These are phyloP conservation scores for Corylus avellana DNA, from an alignment of 306 rosid species.

Conservation along the genomic window DNA sequence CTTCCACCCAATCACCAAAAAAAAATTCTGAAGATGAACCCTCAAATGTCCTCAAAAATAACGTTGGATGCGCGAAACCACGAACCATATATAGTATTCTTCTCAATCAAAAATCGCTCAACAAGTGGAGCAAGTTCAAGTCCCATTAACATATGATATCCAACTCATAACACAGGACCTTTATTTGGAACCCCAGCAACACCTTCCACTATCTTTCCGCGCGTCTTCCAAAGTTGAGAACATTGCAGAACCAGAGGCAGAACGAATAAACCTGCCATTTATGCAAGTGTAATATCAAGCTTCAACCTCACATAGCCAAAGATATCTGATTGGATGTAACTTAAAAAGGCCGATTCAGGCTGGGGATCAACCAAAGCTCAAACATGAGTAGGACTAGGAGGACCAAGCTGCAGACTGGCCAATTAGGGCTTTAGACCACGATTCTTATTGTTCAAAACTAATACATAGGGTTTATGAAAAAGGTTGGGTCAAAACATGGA, in stretches of 20 bases:
- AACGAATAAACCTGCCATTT: slow-evolving; percentile 51
- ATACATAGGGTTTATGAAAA: neutral
- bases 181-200: slow-evolving; percentile 84
- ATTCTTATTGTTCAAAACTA: neutral
- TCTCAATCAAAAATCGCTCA: slow-evolving; percentile 63
- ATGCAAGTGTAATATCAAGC: slow-evolving; percentile 25
- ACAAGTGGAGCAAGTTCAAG: slow-evolving; percentile 51
- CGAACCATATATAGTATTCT: slow-evolving; percentile 54
- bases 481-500: neutral
- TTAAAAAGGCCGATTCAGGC: slow-evolving; percentile 8
- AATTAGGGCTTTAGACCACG: neutral
- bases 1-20: slow-evolving; percentile 49
- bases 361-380: neutral
- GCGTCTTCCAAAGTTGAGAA: slow-evolving; percentile 86
- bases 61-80: slow-evolving; percentile 75
- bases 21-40: slow-evolving; percentile 45
- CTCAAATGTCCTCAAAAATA: slow-evolving; percentile 33
- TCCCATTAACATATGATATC: slow-evolving; percentile 83
- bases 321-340: slow-evolving; percentile 7
- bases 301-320: neutral
- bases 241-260: slow-evolving; percentile 59
- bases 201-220: slow-evolving; percentile 70
- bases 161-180: slow-evolving; percentile 88
- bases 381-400: neutral
- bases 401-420: neutral